Percentiles rank a stretch among this genome's conserved stretches.
phyloP scores from a whole-genome alignment of 2,329 filamentous ascomycete species.

The Aspergillus sp. region DNA sequence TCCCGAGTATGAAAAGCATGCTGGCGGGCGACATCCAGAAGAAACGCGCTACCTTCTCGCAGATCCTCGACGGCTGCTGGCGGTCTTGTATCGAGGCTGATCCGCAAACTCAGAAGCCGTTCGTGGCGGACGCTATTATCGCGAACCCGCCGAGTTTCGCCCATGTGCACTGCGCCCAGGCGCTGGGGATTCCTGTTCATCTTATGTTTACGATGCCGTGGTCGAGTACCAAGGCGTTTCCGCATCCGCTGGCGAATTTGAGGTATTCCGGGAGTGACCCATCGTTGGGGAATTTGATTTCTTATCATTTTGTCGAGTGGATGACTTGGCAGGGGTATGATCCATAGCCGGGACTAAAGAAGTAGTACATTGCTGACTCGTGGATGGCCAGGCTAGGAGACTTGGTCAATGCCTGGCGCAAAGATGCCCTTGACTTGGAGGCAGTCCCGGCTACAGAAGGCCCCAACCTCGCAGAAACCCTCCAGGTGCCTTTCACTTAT shows the following conservation, averaged over 20 bases:
- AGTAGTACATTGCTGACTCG: too few relatives aligned
- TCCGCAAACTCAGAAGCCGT: conserved; percentile 26
- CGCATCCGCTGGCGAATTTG: conserved; percentile 44
- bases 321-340: conserved; percentile 43
- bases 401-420: conserved; percentile 38
- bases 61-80: conserved; percentile 35
- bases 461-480: conserved; percentile 24
- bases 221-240: conserved; percentile 36
- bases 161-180: conserved; percentile 45
- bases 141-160: conserved; percentile 47
- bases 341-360: not conserved
- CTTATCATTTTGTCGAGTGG: conserved; percentile 40
- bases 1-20: conserved; percentile 29
- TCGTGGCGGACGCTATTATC: conserved; percentile 48
- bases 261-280: conserved; percentile 25
- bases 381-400: conserved; percentile 29
- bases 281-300: conserved; percentile 34
- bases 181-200: conserved; percentile 42
- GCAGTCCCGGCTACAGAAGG: conserved; percentile 28
- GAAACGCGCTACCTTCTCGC: conserved; percentile 24
- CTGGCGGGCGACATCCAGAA: conserved; percentile 25
- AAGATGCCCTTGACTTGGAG: conserved; percentile 34
- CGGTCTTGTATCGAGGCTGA: conserved; percentile 30
- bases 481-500: conserved; percentile 37
- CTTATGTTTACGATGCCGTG: conserved; percentile 48